Conservation (phyloP, 208 protist species). For the Trypanosomatidae sp. region DNA sequence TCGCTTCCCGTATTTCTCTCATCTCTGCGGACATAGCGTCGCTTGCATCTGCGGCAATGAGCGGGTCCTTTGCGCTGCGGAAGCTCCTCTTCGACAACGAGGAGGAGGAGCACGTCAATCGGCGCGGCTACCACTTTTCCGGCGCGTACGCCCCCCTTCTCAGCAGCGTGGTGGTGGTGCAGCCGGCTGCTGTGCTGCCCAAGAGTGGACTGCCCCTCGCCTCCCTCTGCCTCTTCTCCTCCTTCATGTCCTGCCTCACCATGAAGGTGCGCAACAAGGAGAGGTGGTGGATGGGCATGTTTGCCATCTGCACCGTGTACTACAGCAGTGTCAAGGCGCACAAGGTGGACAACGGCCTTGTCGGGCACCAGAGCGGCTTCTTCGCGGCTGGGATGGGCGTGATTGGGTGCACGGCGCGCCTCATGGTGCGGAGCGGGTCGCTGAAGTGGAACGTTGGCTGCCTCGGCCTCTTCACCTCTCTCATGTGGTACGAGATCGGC, state of each 20-base stretch:
- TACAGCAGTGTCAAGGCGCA: slow-evolving; percentile 85
- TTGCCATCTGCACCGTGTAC: slow-evolving; percentile 73
- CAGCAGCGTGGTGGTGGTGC: slow-evolving; percentile 33
- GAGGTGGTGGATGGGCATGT: slow-evolving; percentile 85
- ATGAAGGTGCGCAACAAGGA: slow-evolving; percentile 81
- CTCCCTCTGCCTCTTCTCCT: slow-evolving; percentile 46
- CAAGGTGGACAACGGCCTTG: slow-evolving; percentile 82
- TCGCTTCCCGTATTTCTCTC: background rate
- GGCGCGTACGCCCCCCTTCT: slow-evolving; percentile 62
- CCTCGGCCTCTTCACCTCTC: slow-evolving; percentile 41
- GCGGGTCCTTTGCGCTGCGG: slow-evolving; percentile 65
- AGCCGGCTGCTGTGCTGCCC: slow-evolving; percentile 54
- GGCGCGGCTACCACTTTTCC: slow-evolving; percentile 68
- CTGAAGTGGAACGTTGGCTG: slow-evolving; percentile 27
- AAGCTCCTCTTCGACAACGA: slow-evolving; percentile 60
- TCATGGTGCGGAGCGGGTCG: slow-evolving; percentile 49
- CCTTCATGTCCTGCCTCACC: slow-evolving; percentile 58
- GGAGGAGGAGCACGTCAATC: slow-evolving; percentile 44
- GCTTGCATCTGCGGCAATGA: slow-evolving; percentile 32
- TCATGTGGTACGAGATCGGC: slow-evolving; percentile 89
- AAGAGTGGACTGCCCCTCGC: slow-evolving; percentile 53
- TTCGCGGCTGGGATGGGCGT: slow-evolving; percentile 76
- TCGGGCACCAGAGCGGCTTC: slow-evolving; percentile 85
- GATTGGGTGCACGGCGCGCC: slow-evolving; percentile 49
- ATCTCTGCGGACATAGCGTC: background rate